These are phyloP conservation scores for Pseudogymnoascus sp. DNA, from an alignment of 2,329 filamentous ascomycete genomes.

Conservation along the genomic window DNA sequence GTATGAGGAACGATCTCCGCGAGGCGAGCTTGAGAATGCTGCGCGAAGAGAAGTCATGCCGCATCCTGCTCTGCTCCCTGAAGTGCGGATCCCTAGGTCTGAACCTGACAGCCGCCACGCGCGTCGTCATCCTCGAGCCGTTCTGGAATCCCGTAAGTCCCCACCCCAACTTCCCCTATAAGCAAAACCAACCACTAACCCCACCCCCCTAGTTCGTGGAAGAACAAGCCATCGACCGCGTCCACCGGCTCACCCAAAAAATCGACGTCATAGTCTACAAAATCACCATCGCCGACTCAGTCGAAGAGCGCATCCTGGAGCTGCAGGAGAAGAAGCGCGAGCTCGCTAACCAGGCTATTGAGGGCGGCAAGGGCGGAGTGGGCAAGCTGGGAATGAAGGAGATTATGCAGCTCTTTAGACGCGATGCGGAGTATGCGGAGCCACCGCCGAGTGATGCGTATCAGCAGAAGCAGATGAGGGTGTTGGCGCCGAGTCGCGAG, in stretches of 20 bases:
- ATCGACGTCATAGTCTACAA: slow-evolving; percentile 93
- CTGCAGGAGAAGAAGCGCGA: slow-evolving; percentile 90
- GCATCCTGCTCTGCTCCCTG: slow-evolving; percentile 84
- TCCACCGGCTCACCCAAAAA: slow-evolving; percentile 96
- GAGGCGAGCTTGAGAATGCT: slow-evolving; percentile 77
- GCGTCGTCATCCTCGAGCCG: slow-evolving; percentile 91
- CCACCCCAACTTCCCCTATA: slow-evolving; percentile 31
- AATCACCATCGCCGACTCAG: slow-evolving; percentile 75
- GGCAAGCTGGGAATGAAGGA: slow-evolving; percentile 88
- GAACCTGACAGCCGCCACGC: slow-evolving; percentile 86
- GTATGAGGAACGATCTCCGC: slow-evolving; percentile 87
- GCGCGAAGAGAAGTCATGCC: slow-evolving; percentile 64
- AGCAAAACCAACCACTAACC: background rate
- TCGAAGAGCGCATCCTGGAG: slow-evolving; percentile 91
- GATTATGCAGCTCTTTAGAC: slow-evolving; percentile 74
- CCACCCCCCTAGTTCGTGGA: slow-evolving; percentile 66
- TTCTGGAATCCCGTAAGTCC: slow-evolving; percentile 76
- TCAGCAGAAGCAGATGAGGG: background rate
- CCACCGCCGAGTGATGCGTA: background rate
- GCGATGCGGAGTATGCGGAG: background rate
- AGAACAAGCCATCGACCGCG: slow-evolving; percentile 96
- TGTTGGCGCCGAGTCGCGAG: background rate
- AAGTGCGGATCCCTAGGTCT: slow-evolving; percentile 90
- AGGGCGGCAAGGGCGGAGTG: slow-evolving; percentile 65
- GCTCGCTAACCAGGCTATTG: slow-evolving; percentile 85